Evolutionary conservation across 75 land plant genomes (phyloP), one percentile per base, ranked within the genome.

Genomic region (Gnetum montanum): DNA sequence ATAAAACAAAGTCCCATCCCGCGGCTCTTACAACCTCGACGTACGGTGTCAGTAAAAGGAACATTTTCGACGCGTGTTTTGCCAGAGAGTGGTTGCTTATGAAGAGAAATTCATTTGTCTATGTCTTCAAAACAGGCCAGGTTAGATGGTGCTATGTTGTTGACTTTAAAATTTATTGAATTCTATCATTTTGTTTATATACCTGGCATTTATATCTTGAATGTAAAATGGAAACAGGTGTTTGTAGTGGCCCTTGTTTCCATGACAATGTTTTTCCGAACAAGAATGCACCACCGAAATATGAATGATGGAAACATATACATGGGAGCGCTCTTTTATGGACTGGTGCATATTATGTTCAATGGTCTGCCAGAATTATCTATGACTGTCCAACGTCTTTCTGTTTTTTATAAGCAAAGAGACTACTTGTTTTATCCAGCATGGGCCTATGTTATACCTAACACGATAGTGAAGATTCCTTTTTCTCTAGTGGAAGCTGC

Each of bases 51-150:
- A 59, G 60, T 23, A 80, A 58, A 62, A 68, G 8, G 55, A 88
- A 83, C 65, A 71, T 90, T 8, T 44, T 86, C 20, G 80, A 83
- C 38, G 93, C 93, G 24, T 71, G 76, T 49, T 57, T 69, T 43
- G 44, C 71, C 18, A 79, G 81, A 60, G 96, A 90, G 47, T 50
- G 30, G 43, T 61, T 90, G 31, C 69, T 90, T 37, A 87, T 83
- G 84, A 78, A 80, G 54, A 59, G 96, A 36, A 88, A 90, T 63
- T 83, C 93, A 3, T 90, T 90, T 57, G 80, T 87, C 37, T 80
- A 87, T 45, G 59, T 83, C 51, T 90, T 90, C 70, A 86, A 83
- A 70, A 60, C 73, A 1, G 37, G 45, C 28, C 87, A 83, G 66
- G 92, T 82, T 10, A 44, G 66, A 64, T 22, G 27, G 29, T 8